These are phyloP conservation scores for Coleophoma crateriformis DNA, from an alignment of 2,329 filamentous ascomycete genomes.

Conservation along the genomic window DNA sequence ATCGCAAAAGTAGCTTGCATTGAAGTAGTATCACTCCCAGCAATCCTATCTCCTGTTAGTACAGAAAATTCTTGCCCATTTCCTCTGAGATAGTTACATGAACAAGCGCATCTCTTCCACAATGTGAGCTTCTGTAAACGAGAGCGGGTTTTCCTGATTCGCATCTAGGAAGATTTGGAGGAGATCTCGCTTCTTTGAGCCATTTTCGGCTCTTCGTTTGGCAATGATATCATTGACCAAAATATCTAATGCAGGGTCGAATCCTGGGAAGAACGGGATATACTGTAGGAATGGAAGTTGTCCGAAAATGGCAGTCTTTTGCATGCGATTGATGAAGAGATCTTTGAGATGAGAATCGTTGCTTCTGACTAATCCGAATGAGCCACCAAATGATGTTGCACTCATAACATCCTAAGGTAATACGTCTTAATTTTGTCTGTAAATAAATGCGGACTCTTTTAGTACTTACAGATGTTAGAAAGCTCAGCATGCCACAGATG, in stretches of 20 bases:
- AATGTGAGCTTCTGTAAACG: neutral
- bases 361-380: constrained; percentile 10
- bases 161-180: neutral
- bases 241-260: neutral
- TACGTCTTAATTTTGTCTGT: no score
- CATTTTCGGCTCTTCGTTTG: neutral
- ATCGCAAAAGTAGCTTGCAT: neutral
- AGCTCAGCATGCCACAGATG: constrained; percentile 7
- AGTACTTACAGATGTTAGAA: constrained; percentile 8
- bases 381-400: constrained; percentile 12
- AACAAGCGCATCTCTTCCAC: neutral
- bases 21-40: neutral
- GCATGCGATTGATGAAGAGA: constrained; percentile 7
- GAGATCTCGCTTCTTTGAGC: neutral
- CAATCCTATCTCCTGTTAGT: neutral
- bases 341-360: constrained; percentile 10
- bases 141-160: neutral
- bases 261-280: constrained; percentile 7
- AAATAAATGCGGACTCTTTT: no score
- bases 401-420: constrained; percentile 12
- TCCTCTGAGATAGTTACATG: neutral
- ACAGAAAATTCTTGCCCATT: no score
- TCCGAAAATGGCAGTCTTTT: constrained; percentile 5
- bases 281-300: constrained; percentile 10
- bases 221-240: constrained; percentile 9